Base-by-base conservation (phyloP, 768 basidiomycete genomes). In the Leccinum olivaceopallidum region DNA sequence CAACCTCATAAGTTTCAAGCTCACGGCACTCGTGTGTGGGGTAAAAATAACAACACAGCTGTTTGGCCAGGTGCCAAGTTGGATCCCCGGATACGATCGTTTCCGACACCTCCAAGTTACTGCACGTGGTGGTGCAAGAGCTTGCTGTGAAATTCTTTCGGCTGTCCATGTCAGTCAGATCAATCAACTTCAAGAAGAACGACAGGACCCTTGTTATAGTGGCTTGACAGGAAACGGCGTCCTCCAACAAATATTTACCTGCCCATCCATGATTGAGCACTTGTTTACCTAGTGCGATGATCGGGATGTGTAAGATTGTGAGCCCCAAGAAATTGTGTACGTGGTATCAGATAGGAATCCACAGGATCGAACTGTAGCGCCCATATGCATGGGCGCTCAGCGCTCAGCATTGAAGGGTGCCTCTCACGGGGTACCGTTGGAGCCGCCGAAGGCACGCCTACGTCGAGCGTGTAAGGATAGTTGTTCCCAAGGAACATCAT, bases 131-230 rank as follows among this genome's bases (percentile, higher is more conserved):
- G 42, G 50, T 53, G 44, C 24, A 42, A 50, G 24, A 12, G 5
- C 3, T 28, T 56, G 39, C 52, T 65, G 59, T 65, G 39, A 13
- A 66, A 30, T 20, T n/a, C 37, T 24, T 32, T 13, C 20, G 34
- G 16, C 55, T 57, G 60, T 30, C 22, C 44, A 30, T 28, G 61
- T 58, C 56, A 52, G 5, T 42, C 32, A n/a, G 30, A 50, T 50
- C 49, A 50, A 12, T 28, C 30, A n/a, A 22, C 51, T 20, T 47
- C 20, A 47, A 6, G 44, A 47, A 47, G 44, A 14, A 26, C 12
- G 65, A 63, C 65, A 67, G 53, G n/a, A 42, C 42, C 53, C 60
- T 57, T 39, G 56, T 18, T 53, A 30, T 30, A 47, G 51, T 55
- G 56, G 48, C 60, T 53, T 47, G 63, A 61, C 59, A 26, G 12